phyloP scores from a whole-genome alignment of 2,329 filamentous ascomycete species.

The Monosporascus sp. region DNA sequence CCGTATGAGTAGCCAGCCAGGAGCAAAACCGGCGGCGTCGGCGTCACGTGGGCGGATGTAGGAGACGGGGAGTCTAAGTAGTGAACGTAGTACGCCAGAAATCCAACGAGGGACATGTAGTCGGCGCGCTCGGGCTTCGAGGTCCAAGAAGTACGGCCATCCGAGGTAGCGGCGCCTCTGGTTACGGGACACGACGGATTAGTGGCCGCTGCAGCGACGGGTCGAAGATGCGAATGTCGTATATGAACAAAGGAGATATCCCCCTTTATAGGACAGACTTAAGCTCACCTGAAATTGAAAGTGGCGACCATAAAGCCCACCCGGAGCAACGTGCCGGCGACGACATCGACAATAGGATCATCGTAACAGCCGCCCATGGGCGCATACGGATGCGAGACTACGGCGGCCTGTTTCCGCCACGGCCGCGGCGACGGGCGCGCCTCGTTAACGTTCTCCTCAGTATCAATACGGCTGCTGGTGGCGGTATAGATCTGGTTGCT shows the following conservation, averaged over 20 bases:
- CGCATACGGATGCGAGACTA: constrained; percentile 84
- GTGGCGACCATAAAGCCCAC: constrained; percentile 73
- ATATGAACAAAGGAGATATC: no score
- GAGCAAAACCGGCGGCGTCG: constrained; percentile 39
- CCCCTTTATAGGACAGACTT: no score
- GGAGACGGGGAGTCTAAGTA: constrained; percentile 39
- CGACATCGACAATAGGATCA: constrained; percentile 68
- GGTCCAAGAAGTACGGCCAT: constrained; percentile 82
- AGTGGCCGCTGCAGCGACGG: neutral
- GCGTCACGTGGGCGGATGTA: neutral
- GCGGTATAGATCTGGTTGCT: constrained; percentile 17
- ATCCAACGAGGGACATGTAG: constrained; percentile 77
- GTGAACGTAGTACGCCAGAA: constrained; percentile 69
- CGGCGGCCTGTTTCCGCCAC: constrained; percentile 46
- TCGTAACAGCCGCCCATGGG: constrained; percentile 81
- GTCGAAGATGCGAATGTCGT: neutral
- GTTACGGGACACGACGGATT: constrained; percentile 10
- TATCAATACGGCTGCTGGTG: constrained; percentile 1
- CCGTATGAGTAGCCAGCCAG: constrained; percentile 89
- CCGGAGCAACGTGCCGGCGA: constrained; percentile 60
- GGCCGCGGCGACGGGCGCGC: constrained; percentile 36
- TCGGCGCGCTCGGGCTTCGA: constrained; percentile 75
- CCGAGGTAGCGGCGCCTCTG: constrained; percentile 71
- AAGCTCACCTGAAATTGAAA: constrained; percentile 76
- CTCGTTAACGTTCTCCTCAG: neutral